phyloP scores from a whole-genome alignment of 768 basidiomycete species.

The Lentinus tigrinus region DNA sequence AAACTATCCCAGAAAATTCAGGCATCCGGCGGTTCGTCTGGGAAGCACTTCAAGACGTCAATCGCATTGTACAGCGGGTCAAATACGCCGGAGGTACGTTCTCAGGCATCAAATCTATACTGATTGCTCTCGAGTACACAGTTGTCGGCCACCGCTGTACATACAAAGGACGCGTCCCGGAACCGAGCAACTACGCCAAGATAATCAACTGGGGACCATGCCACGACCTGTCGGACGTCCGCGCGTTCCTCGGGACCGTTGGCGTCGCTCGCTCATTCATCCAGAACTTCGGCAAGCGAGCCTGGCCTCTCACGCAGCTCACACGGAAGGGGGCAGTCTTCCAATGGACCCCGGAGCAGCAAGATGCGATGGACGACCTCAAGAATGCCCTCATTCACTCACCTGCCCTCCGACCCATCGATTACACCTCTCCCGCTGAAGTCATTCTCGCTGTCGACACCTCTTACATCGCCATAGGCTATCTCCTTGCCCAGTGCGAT shows the following conservation, averaged over 20 bases:
- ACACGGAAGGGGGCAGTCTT: constrained; percentile 23
- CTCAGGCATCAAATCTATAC: constrained; percentile 33
- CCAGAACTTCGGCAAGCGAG: constrained; percentile 20
- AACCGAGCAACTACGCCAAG: constrained; percentile 27
- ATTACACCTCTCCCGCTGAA: constrained; percentile 16
- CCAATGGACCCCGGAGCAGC: constrained; percentile 14
- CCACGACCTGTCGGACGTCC: constrained; percentile 20
- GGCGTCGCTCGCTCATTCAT: constrained; percentile 24
- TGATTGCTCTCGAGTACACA: constrained; percentile 28
- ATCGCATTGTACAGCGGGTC: constrained; percentile 37
- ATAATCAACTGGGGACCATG: constrained; percentile 24
- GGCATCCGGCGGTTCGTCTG: constrained; percentile 39
- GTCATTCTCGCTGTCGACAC: constrained; percentile 28
- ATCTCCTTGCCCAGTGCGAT: constrained; percentile 28
- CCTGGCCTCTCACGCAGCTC: constrained; percentile 18
- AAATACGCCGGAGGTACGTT: constrained; percentile 38
- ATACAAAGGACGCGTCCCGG: constrained; percentile 30
- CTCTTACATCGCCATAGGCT: constrained; percentile 25
- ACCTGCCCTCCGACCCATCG: constrained; percentile 20
- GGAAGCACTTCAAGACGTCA: constrained; percentile 37
- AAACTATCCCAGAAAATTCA: constrained; percentile 37
- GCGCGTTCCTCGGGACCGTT: constrained; percentile 25
- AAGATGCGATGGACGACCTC: constrained; percentile 14
- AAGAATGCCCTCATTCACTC: constrained; percentile 16
- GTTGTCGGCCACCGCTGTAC: constrained; percentile 41